phyloP scores from a whole-genome alignment of 2,329 filamentous ascomycete genomes.

The Colletotrichum sp. region DNA sequence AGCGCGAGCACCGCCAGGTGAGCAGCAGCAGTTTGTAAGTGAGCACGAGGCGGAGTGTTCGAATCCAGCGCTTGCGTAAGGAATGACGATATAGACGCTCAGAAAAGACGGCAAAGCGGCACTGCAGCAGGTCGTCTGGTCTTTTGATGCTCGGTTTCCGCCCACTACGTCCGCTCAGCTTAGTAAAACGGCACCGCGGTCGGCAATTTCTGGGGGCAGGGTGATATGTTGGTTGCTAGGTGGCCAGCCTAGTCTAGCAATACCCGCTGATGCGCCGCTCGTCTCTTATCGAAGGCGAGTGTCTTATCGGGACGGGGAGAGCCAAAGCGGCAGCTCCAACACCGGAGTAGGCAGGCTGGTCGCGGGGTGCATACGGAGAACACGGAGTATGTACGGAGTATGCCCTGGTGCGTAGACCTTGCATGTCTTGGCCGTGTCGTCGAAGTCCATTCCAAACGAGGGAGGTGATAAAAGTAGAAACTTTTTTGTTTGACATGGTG shows the following conservation, averaged over 20 bases:
- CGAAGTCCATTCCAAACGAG: not conserved
- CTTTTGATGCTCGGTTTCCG: not conserved
- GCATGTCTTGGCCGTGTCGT: not conserved
- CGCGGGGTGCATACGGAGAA: not conserved
- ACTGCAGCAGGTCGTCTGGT: not conserved
- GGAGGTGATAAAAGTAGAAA: not conserved
- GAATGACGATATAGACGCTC: not conserved
- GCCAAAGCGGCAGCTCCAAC: constrained; percentile 3
- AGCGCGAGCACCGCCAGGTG: not conserved
- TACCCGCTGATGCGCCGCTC: not conserved
- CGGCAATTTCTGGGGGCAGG: not conserved
- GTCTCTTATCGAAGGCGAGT: not conserved
- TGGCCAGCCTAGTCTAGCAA: not conserved
- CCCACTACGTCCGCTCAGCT: not conserved
- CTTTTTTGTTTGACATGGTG: not conserved
- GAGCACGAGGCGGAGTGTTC: not conserved
- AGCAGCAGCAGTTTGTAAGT: not conserved
- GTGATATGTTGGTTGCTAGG: not conserved
- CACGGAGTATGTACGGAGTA: not conserved
- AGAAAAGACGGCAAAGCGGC: not conserved
- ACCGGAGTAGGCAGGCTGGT: not conserved
- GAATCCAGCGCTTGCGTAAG: constrained; percentile 1
- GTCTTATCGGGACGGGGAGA: constrained; percentile 6
- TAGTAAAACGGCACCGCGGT: not conserved
- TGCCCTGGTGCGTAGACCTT: not conserved